Evolutionary conservation across 139 green algal genomes (phyloP).

Genomic region (Zygnema cylindricum): DNA sequence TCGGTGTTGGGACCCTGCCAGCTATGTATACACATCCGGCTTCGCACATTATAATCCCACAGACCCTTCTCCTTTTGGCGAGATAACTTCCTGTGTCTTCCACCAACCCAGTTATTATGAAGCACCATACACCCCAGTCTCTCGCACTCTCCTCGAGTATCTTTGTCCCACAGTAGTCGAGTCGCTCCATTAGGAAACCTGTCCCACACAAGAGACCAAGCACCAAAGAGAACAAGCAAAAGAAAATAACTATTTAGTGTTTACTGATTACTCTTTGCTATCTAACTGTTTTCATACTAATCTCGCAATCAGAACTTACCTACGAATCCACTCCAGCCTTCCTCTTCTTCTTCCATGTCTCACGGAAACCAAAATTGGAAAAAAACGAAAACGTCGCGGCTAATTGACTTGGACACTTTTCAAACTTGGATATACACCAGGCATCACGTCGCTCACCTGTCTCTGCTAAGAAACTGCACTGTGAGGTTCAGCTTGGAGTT

Average conservation of each 20-base stretch:
- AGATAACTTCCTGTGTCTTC: constrained; percentile 19
- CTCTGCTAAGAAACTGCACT: constrained; percentile 31
- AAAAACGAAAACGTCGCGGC: too few species aligned
- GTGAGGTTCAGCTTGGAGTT: constrained; percentile 17
- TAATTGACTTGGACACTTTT: too few species aligned
- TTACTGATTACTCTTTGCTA: constrained; percentile 22
- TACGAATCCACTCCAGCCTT: too few species aligned
- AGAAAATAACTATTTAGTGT: too few species aligned
- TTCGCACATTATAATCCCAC: constrained; percentile 47
- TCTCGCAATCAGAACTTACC: constrained; percentile 36
- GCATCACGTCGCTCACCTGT: constrained; percentile 11
- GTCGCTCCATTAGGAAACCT: constrained; percentile 54
- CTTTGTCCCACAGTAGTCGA: constrained; percentile 21
- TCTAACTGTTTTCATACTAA: constrained; percentile 30
- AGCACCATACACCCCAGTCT: constrained; percentile 42
- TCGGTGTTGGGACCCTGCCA: constrained; percentile 21
- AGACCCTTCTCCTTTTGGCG: constrained; percentile 53
- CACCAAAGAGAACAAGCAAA: too few species aligned
- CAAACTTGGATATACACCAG: too few species aligned
- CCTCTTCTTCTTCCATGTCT: too few species aligned
- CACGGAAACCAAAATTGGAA: too few species aligned
- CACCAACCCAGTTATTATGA: constrained; percentile 53
- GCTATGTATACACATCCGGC: constrained; percentile 31
- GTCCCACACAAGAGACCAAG: background rate
- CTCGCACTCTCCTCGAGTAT: constrained; percentile 23